These are phyloP conservation scores for Chaetoceros tenuissimus DNA, from an alignment of 108 stramenopile species.

Conservation along the genomic window DNA sequence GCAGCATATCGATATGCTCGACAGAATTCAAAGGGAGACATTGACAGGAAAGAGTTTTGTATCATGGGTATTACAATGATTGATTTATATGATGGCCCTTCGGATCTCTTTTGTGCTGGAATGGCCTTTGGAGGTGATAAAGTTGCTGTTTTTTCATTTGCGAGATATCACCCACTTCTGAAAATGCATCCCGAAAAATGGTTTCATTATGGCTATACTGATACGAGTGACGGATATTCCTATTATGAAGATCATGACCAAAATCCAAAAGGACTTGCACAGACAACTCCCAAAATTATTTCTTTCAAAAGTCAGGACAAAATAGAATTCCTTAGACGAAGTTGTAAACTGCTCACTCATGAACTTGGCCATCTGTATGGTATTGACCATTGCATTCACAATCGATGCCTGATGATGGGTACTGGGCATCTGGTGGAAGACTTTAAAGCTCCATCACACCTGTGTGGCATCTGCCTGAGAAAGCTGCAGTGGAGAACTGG, in stretches of 20 bases:
- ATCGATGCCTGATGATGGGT: conserved; percentile 20
- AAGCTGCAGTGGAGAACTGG: conserved; percentile 19
- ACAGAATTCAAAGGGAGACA: background rate
- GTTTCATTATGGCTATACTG: conserved; percentile 5
- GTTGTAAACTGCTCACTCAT: conserved; percentile 10
- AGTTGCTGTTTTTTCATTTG: conserved; percentile 12
- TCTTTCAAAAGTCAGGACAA: no score
- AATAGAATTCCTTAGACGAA: conserved; percentile 1
- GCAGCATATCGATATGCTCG: no score
- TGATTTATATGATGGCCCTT: conserved; percentile 5
- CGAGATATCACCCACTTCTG: conserved; percentile 7
- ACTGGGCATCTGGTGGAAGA: conserved; percentile 21
- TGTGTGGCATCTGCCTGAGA: conserved; percentile 13
- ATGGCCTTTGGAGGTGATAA: conserved; percentile 13
- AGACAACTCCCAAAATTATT: no score
- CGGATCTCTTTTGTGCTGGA: conserved; percentile 8
- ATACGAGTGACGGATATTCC: conserved; percentile 1
- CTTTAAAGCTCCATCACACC: conserved; percentile 7
- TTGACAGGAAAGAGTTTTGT: conserved; percentile 2
- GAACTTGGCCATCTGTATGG: conserved; percentile 14
- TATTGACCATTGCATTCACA: conserved; percentile 16
- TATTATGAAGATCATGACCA: conserved; percentile 7
- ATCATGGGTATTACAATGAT: conserved; percentile 14
- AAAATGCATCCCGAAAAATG: conserved; percentile 8
- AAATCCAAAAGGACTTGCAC: no score